Evolutionary conservation across 768 basidiomycete species (phyloP).

Genomic region (Nidularia pulvinata): DNA sequence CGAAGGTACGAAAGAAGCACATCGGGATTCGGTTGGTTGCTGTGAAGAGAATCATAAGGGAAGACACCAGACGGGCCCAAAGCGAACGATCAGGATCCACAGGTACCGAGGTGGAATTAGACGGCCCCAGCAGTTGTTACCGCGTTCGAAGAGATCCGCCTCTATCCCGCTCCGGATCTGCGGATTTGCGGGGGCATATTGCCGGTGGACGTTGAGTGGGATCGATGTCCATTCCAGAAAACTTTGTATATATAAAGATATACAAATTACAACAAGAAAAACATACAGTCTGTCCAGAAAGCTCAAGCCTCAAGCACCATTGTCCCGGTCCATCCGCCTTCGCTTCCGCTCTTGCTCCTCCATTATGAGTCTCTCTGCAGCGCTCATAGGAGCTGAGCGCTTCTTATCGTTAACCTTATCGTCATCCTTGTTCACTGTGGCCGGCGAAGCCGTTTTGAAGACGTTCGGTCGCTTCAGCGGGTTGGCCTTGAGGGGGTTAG

Average conservation of each 20-base stretch:
- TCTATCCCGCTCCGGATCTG: no score
- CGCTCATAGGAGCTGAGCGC: slow-evolving; percentile 67
- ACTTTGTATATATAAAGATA: neutral
- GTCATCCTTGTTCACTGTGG: slow-evolving; percentile 27
- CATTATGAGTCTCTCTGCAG: slow-evolving; percentile 82
- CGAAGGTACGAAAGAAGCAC: no score
- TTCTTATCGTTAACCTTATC: slow-evolving; percentile 54
- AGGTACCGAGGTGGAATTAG: no score
- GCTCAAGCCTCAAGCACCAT: slow-evolving; percentile 14
- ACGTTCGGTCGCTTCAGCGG: slow-evolving; percentile 59
- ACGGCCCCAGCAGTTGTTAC: no score
- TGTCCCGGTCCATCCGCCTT: slow-evolving; percentile 66
- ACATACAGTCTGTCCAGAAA: slow-evolving; percentile 8
- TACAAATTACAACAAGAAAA: slow-evolving; percentile 5
- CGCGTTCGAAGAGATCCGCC: no score
- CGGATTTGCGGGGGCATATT: neutral
- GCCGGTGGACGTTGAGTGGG: neutral
- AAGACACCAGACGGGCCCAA: no score
- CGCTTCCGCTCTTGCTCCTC: slow-evolving; percentile 93
- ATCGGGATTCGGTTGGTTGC: no score
- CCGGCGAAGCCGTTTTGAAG: slow-evolving; percentile 53
- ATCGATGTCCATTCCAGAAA: neutral
- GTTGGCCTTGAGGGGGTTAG: slow-evolving; percentile 57
- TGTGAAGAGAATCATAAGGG: no score
- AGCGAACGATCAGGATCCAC: no score